These are phyloP conservation scores for Fusarium drepaniforme DNA, from an alignment of 2,329 filamentous ascomycete species.

Conservation along the genomic window DNA sequence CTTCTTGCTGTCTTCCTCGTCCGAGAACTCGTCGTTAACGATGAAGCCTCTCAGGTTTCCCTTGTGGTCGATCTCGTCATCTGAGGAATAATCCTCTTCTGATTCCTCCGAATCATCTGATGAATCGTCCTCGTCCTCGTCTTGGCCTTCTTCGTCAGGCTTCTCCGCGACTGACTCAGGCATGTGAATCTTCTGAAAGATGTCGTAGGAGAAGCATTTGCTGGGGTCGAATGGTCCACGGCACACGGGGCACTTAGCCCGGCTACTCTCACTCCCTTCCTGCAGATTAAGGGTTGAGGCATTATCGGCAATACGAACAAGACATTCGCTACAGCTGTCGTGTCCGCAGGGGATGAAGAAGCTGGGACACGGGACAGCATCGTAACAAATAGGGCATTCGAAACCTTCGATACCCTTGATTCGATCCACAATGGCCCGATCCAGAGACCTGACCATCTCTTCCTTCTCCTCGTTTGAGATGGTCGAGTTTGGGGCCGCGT, in stretches of 20 bases:
- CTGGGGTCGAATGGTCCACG: conserved; percentile 74
- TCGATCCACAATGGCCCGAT: conserved; percentile 71
- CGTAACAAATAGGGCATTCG: conserved; percentile 87
- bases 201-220: conserved; percentile 78
- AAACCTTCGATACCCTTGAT: conserved; percentile 72
- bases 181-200: conserved; percentile 81
- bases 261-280: conserved; percentile 68
- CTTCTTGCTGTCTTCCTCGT: conserved; percentile 42
- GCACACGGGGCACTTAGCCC: conserved; percentile 81
- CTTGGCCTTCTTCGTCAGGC: conserved; percentile 50
- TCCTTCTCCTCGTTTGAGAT: conserved; percentile 64
- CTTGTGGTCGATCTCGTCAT: conserved; percentile 50
- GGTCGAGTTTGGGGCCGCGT: conserved; percentile 52
- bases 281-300: conserved; percentile 65
- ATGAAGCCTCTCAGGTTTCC: conserved; percentile 67
- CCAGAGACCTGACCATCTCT: conserved; percentile 72
- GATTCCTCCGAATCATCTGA: conserved; percentile 43
- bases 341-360: conserved; percentile 90
- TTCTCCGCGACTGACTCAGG: conserved; percentile 62
- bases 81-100: conserved; percentile 46
- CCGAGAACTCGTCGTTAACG: conserved; percentile 54
- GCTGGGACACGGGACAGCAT: conserved; percentile 78
- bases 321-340: conserved; percentile 81
- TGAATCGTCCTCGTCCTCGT: conserved; percentile 48
- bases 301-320: conserved; percentile 75